Evolutionary conservation across 768 basidiomycete species (phyloP).

Genomic region (Hericium coralloides): DNA sequence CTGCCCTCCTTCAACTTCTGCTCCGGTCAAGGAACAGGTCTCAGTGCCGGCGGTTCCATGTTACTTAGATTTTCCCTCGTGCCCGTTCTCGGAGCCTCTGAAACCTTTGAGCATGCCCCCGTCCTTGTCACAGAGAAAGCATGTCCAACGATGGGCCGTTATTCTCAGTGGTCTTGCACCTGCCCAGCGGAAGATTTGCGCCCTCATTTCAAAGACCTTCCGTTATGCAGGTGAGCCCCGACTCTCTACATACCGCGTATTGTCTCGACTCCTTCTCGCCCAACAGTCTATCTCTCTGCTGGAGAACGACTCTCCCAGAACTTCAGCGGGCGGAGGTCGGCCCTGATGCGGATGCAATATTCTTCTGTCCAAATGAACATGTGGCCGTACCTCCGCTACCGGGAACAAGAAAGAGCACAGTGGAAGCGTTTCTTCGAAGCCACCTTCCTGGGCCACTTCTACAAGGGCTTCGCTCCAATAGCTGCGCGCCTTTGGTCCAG

Average conservation of each 20-base stretch:
- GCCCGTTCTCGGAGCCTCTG: conserved; percentile 20
- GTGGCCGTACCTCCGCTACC: conserved; percentile 61
- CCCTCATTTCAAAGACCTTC: conserved; percentile 49
- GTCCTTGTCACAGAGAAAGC: conserved; percentile 46
- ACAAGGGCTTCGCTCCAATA: conserved; percentile 28
- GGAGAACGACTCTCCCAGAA: conserved; percentile 32
- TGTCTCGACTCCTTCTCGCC: not conserved
- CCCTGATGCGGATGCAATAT: conserved; percentile 27
- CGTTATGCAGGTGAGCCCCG: conserved; percentile 50
- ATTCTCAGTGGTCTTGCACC: conserved; percentile 40
- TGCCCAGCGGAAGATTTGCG: conserved; percentile 35
- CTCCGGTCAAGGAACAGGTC: no score
- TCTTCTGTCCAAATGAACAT: conserved; percentile 39
- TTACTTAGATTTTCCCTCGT: conserved; percentile 29
- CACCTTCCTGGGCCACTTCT: conserved; percentile 42
- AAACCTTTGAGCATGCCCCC: conserved; percentile 47
- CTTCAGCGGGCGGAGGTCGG: conserved; percentile 44
- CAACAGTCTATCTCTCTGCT: conserved; percentile 57
- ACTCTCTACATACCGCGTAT: not conserved
- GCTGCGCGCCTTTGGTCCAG: conserved; percentile 45
- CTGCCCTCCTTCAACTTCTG: no score
- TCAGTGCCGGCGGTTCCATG: not conserved
- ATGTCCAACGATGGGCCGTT: conserved; percentile 42
- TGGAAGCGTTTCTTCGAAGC: conserved; percentile 28
- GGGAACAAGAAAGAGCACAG: conserved; percentile 37